phyloP scores from a whole-genome alignment of 305 asterid species.

The Fraxinus velutina region DNA sequence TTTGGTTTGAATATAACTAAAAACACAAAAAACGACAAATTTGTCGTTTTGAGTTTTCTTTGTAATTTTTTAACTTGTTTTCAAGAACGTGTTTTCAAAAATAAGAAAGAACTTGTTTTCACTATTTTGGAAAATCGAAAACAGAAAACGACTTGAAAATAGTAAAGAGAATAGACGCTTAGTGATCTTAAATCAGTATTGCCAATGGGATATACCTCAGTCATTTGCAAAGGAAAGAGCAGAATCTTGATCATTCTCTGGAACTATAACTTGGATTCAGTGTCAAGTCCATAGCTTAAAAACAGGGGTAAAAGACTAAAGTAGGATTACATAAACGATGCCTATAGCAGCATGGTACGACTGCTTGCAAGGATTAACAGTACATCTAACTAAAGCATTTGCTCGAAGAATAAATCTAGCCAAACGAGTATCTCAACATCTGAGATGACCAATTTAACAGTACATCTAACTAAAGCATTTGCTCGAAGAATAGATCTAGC shows the following conservation, averaged over 20 bases:
- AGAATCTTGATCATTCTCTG: not conserved
- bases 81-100: too few species aligned
- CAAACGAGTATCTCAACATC: not conserved
- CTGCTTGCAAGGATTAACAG: not conserved
- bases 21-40: too few species aligned
- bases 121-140: too few species aligned
- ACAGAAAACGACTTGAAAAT: too few species aligned
- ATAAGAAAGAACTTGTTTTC: too few species aligned
- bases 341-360: constrained; percentile 1
- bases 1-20: too few species aligned
- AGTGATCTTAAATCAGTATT: not conserved
- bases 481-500: not conserved
- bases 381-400: not conserved
- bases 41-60: too few species aligned
- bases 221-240: not conserved
- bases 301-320: not conserved
- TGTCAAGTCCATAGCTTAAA: not conserved
- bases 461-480: not conserved
- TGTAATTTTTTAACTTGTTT: too few species aligned
- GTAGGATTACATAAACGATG: not conserved
- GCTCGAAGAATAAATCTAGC: not conserved
- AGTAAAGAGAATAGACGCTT: not conserved
- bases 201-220: not conserved
- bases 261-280: not conserved
- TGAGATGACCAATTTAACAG: not conserved